Conservation (phyloP, 345 rosid species). For the Camelina sativa region DNA sequence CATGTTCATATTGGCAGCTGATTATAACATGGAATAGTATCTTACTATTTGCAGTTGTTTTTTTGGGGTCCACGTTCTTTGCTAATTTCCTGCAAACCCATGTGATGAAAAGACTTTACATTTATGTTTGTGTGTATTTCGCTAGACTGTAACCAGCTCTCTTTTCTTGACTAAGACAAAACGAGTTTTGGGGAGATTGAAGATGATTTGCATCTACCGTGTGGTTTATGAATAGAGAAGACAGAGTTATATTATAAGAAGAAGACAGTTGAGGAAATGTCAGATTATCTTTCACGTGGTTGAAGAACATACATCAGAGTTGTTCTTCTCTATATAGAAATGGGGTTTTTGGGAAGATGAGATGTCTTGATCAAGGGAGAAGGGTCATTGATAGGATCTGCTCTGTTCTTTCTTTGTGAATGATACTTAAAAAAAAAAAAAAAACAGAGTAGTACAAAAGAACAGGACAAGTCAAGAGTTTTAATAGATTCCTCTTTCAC, state of each 20-base stretch:
- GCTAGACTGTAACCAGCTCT: slow-evolving; percentile 16
- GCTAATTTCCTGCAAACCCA: slow-evolving; percentile 28
- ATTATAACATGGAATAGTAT: slow-evolving; percentile 3
- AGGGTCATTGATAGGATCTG: slow-evolving; percentile 15
- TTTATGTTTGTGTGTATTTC: not conserved
- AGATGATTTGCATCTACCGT: not conserved
- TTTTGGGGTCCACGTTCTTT: slow-evolving; percentile 36
- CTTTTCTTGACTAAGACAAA: not conserved
- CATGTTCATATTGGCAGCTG: slow-evolving; percentile 22
- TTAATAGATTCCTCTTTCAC: slow-evolving; percentile 22
- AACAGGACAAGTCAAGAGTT: slow-evolving; percentile 22
- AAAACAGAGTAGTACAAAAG: slow-evolving; percentile 27
- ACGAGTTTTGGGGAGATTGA: not conserved
- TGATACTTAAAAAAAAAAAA: not conserved
- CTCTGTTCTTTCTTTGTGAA: slow-evolving; percentile 4
- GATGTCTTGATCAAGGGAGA: slow-evolving; percentile 28
- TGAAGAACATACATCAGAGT: slow-evolving; percentile 12
- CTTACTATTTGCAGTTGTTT: slow-evolving; percentile 14
- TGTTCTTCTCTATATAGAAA: slow-evolving; percentile 15
- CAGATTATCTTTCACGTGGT: slow-evolving; percentile 18
- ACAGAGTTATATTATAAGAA: not conserved
- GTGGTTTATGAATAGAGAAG: slow-evolving; percentile 3
- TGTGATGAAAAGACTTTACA: slow-evolving; percentile 40
- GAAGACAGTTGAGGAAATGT: slow-evolving; percentile 21
- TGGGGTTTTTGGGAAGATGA: not conserved